A percentile compares a stretch with the other conserved stretches of the same genome.
phyloP scores from a whole-genome alignment of 495 filamentous ascomycete species.

The Xylaria acuta region DNA sequence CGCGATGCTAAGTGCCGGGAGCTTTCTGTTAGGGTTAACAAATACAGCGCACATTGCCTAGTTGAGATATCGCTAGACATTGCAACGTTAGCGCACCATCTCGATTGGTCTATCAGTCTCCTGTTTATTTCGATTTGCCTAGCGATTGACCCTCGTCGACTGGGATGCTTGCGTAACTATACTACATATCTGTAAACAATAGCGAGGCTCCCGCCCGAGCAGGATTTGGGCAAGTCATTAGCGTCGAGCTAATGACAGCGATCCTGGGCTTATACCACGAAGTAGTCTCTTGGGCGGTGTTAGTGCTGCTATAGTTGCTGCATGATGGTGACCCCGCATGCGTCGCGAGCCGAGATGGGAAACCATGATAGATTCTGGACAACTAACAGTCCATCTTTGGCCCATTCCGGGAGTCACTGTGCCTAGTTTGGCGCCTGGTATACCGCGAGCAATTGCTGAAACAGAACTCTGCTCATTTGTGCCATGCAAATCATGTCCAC shows the following conservation, averaged over 20 bases:
- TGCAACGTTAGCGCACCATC: background rate
- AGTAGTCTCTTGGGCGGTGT: background rate
- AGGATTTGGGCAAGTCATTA: background rate
- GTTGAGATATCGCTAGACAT: conserved; percentile 1
- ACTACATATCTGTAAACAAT: background rate
- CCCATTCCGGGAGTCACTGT: background rate
- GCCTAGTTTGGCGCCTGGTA: background rate
- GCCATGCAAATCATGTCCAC: conserved; percentile 5
- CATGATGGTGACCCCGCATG: conserved; percentile 22
- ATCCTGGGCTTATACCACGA: background rate
- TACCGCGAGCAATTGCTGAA: background rate
- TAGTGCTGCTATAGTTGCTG: background rate
- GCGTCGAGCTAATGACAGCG: background rate
- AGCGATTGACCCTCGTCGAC: background rate
- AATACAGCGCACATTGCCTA: conserved; percentile 10
- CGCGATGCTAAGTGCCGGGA: conserved; percentile 15
- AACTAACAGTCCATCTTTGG: conserved; percentile 3
- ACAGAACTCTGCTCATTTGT: background rate
- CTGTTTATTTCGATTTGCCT: background rate
- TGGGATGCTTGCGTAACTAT: conserved; percentile 10
- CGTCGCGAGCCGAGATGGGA: conserved; percentile 3
- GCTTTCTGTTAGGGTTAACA: background rate
- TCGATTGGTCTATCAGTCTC: background rate
- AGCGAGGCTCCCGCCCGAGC: background rate
- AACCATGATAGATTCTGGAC: conserved; percentile 1